Base-by-base conservation (phyloP, 2,329 filamentous ascomycete species). In the Ploettnerulaceae sp. region DNA sequence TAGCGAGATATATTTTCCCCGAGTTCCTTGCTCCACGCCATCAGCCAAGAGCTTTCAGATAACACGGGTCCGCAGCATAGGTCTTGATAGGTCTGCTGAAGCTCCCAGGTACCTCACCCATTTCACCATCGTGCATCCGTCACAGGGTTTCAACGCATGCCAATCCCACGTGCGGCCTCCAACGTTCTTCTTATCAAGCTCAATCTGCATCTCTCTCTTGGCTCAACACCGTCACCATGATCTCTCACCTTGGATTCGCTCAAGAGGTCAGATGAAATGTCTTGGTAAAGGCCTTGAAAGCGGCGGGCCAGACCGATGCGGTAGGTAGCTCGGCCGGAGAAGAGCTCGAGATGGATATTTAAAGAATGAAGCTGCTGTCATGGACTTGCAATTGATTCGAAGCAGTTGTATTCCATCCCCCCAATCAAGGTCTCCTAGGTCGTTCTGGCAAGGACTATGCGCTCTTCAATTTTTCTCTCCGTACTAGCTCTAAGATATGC, bases 21-120 rank as follows among this genome's bases (percentile, higher is more conserved):
- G n/a, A n/a, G n/a, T n/a, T n/a, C n/a, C n/a, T n/a, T n/a, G n/a
- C n/a, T n/a, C n/a, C n/a, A n/a, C n/a, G n/a, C n/a, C n/a, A n/a
- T n/a, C n/a, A n/a, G n/a, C n/a, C n/a, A n/a, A n/a, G n/a, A n/a
- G n/a, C n/a, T 14, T n/a, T 9, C 8, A 31, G 25, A 29, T 14
- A 31, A n/a, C 37, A 40, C 37, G 37, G 37, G 37, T 14, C 31
- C 9, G 37, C 37, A 26, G 25, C 25, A 26, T 40, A 29, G 24
- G 15, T 29, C 37, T 28, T 40, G 37, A 40, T 40, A 40, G 37
- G 37, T 29, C 25, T 11, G 37, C 25, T 40, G 7, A 20, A 15
- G 9, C 24, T 39, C 14, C 11, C 18, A 39, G 15, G 6, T 12
- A 40, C 15, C 25, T 21, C 37, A 40, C 37, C 24, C 37, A 15